Evolutionary conservation across 495 filamentous ascomycete species (phyloP).

Genomic region (Podospora tetraspora): DNA sequence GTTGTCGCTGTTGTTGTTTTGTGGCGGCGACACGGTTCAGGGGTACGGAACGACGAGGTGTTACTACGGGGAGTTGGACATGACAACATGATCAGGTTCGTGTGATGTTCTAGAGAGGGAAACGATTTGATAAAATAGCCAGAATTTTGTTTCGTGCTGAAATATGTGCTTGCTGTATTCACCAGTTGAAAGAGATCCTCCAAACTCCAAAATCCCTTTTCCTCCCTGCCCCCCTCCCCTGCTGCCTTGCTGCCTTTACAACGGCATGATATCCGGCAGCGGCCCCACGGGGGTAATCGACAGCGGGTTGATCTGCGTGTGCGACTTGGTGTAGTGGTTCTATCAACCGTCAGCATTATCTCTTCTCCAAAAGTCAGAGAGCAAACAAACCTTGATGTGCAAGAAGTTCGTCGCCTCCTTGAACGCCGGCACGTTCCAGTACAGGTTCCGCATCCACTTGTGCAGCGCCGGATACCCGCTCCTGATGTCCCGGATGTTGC

Average conservation of each 20-base stretch:
- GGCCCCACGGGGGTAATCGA: conserved; percentile 63
- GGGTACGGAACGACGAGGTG: neutral
- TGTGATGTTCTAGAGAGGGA: neutral
- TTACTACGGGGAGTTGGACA: neutral
- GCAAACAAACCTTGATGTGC: conserved; percentile 42
- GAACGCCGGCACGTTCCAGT: conserved; percentile 67
- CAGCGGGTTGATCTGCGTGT: conserved; percentile 55
- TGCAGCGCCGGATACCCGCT: conserved; percentile 65
- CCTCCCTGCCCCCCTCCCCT: neutral
- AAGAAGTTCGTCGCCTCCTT: conserved; percentile 64
- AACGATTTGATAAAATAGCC: neutral
- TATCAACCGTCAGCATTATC: no score
- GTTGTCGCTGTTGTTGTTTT: neutral
- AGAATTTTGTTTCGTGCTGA: neutral
- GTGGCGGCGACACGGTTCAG: neutral
- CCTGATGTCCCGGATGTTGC: conserved; percentile 65
- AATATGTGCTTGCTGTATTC: neutral
- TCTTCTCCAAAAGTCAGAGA: no score
- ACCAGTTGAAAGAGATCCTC: neutral
- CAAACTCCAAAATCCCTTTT: neutral
- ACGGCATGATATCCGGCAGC: conserved; percentile 52
- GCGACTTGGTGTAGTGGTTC: conserved; percentile 48
- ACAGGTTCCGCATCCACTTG: conserved; percentile 63
- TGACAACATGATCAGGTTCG: neutral
- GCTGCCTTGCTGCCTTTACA: conserved; percentile 4